Percentiles rank a stretch among this genome's conserved stretches.
These are phyloP conservation scores for Aurantiochytrium sp. DNA, from an alignment of 108 stramenopile genomes.

Conservation along the genomic window DNA sequence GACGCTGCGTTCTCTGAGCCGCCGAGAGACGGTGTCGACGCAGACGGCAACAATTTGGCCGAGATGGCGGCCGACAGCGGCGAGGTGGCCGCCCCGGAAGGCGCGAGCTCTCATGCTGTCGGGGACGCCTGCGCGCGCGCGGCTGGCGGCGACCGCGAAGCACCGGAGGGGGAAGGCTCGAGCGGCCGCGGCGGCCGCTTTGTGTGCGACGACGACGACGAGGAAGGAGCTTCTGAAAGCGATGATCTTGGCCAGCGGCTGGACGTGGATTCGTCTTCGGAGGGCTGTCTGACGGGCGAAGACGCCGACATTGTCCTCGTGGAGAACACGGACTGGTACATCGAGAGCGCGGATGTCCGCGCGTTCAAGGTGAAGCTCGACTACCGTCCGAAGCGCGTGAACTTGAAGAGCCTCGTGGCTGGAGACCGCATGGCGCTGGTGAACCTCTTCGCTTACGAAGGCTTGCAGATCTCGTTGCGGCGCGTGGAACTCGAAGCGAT, in stretches of 20 bases:
- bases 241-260: not conserved
- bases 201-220: not conserved
- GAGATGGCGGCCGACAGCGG: too few species aligned
- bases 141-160: too few species aligned
- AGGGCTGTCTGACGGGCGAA: not conserved
- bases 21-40: not conserved
- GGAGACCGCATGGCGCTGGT: not conserved
- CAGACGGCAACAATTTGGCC: not conserved
- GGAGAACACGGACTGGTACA: not conserved
- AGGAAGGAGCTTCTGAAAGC: not conserved
- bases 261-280: not conserved
- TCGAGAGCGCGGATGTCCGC: not conserved
- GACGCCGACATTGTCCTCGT: slow-evolving; percentile 1
- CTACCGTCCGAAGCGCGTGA: slow-evolving; percentile 5
- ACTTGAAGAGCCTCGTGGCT: not conserved
- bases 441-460: slow-evolving; percentile 4
- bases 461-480: not conserved
- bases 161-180: too few species aligned
- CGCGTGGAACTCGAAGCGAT: not conserved
- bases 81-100: too few species aligned
- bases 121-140: too few species aligned
- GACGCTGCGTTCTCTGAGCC: not conserved
- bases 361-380: slow-evolving; percentile 3
- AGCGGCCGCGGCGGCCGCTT: too few species aligned
- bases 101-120: too few species aligned